Evolutionary conservation across 257 asterid species (phyloP), one percentile per base, ranked within the genome.

Genomic region (Dorcoceras hygrometricum): DNA sequence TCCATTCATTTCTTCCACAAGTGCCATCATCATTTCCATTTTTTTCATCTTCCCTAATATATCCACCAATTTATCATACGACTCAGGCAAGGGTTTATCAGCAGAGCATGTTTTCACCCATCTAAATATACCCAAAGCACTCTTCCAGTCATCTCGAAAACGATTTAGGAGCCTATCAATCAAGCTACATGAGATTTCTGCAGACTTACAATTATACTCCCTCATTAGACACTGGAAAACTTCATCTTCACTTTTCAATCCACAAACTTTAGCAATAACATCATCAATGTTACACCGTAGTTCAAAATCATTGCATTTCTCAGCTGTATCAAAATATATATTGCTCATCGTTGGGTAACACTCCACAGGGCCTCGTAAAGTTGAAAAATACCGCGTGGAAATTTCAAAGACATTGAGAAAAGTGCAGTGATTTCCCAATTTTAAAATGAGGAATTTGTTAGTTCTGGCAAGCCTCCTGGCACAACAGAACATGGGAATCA

Each of bases 71-170:
- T 79, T 81, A 71, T 86, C 95, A 48, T 86, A 90, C 63, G 76
- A 64, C 48, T 80, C 84, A 0, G 89, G 86, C 16, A 73, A 62
- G 48, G 95, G 92, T 59, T 71, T 81, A 57, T 82, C 82, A 55
- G 57, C 82, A 0, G 84, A 61, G 64, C 59, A 79, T 29, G 90
- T 66, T 68, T 86, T 83, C 10, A 69, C 91, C 99, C 97, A 93
- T 69, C 89, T 80, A 14, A 90, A 82, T 55, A 84, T 83, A 36
- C 96, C 96, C 80, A 93, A 64, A 12, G 98, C 89, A 32, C 88
- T 78, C 66, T 83, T 91, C 94, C 98, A 91, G 67, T 91, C 96
- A 77, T 91, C 95, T 72, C 84, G 88, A 72, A 93, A 93, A 25
- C 92, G 86, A 66, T 77, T 72, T 58, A 93, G 90, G 79, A 93